Percentiles rank a stretch among this genome's conserved stretches.
Evolutionary conservation across 169 alveolate genomes (phyloP).

Genomic region (Cyclospora cayetanensis): DNA sequence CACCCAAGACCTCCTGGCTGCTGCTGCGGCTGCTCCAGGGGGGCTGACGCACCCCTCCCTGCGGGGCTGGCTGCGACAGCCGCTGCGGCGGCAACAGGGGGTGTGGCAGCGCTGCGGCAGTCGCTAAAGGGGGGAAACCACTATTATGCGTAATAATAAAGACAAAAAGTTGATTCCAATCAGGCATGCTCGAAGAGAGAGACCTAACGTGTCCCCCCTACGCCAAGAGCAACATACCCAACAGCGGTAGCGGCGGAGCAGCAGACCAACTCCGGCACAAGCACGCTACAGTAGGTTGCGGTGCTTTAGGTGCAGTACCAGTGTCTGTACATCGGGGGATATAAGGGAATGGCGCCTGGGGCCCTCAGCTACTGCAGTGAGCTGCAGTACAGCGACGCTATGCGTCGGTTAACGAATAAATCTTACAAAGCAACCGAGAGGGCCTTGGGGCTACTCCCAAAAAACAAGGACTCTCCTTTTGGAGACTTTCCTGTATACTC

Average conservation of each 20-base stretch:
- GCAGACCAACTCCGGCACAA: no score
- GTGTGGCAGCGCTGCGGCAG: no score
- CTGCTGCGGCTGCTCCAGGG: conserved; percentile 20
- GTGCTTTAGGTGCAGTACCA: no score
- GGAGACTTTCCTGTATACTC: conserved; percentile 91
- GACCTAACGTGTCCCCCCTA: no score
- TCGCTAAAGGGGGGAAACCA: no score
- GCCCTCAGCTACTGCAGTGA: not conserved
- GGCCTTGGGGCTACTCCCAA: conserved; percentile 78
- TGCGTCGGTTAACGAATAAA: conserved; percentile 35
- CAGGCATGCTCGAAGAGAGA: no score
- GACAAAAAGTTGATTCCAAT: no score
- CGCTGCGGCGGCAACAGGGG: not conserved
- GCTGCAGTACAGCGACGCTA: conserved; percentile 40
- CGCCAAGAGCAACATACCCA: no score
- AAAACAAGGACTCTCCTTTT: conserved; percentile 88
- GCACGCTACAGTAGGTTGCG: no score
- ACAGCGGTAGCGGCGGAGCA: no score
- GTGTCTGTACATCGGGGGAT: no score
- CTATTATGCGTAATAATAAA: no score
- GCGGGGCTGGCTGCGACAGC: conserved; percentile 4
- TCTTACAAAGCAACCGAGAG: conserved; percentile 20
- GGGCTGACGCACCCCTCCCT: not conserved
- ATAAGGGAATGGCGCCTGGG: not conserved
- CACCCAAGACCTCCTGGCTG: not conserved